phyloP scores from a whole-genome alignment of 495 filamentous ascomycete species.

The Evernia prunastri region DNA sequence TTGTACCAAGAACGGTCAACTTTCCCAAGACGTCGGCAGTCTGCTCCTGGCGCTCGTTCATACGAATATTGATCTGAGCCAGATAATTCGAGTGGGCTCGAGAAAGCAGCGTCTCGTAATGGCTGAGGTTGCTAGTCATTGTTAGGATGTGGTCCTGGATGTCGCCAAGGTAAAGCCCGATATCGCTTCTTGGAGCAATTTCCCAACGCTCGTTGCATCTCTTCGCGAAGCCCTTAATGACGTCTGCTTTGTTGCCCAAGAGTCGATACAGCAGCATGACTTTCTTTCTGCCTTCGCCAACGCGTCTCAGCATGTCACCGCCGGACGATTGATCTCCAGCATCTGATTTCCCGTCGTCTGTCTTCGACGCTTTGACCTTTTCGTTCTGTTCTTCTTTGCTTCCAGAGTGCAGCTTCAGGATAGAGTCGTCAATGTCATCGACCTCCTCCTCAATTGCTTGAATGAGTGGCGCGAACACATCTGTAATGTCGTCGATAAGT shows the following conservation, averaged over 20 bases:
- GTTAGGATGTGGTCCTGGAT: conserved; percentile 99
- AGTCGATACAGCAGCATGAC: conserved; percentile 92
- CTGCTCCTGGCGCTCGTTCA: conserved; percentile 96
- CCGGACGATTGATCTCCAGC: conserved; percentile 46
- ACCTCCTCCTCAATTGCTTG: conserved; percentile 84
- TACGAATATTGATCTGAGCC: conserved; percentile 87
- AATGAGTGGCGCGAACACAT: conserved; percentile 87
- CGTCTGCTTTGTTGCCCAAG: conserved; percentile 94
- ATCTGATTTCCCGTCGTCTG: conserved; percentile 41
- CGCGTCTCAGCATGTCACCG: conserved; percentile 78
- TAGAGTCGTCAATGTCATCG: conserved; percentile 78
- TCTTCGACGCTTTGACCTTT: conserved; percentile 19
- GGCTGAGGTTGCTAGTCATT: conserved; percentile 89
- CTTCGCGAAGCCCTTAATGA: conserved; percentile 99
- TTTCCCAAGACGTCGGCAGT: conserved; percentile 91
- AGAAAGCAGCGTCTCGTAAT: conserved; percentile 92
- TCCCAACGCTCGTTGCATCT: conserved; percentile 98
- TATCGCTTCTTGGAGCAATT: conserved; percentile 88
- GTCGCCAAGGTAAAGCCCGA: conserved; percentile 91
- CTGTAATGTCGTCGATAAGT: conserved; percentile 96
- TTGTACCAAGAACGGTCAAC: conserved; percentile 91
- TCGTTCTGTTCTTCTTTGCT: conserved; percentile 33
- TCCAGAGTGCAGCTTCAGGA: conserved; percentile 65
- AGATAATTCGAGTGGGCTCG: conserved; percentile 95
- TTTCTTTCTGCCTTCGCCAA: conserved; percentile 91